Base-by-base conservation (phyloP, 1,284 basidiomycete genomes). In the Chalciporus sp. region DNA sequence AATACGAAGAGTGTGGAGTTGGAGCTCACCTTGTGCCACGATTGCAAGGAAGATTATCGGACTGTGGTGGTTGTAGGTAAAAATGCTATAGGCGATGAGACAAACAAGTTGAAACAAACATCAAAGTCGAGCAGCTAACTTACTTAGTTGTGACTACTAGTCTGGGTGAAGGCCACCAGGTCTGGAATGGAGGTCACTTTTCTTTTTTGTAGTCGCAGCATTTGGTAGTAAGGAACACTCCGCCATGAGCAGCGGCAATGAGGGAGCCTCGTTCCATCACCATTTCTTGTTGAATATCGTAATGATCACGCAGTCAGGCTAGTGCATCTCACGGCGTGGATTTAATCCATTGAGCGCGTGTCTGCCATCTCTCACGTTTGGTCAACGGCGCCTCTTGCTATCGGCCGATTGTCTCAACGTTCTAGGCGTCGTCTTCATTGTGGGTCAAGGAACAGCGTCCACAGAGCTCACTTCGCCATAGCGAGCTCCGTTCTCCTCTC, bases 201-300 rank as follows among this genome's bases (percentile, higher is more conserved):
- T n/a, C n/a, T n/a, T n/a, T n/a, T n/a, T n/a, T n/a, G n/a, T n/a
- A n/a, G n/a, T n/a, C n/a, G n/a, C n/a, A n/a, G n/a, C n/a, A n/a
- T n/a, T n/a, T n/a, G 23, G 12, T 33, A 14, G 31, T 14, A 5
- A 33, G 35, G 35, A 37, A 39, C 33, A 19, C 37, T 39, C 33
- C 33, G 12, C 47, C 45, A 35, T 56, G 51, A 29, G 51, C 49
- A 48, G 35, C 42, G 26, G 42, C 52, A 6, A 68, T 65, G 66
- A 66, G 69, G 66, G 14, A 41, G 17, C 66, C 66, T 66, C 66
- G 53, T 71, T 68, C n/a, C n/a, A n/a, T 23, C 23, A 23, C 23
- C 23, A 3, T 23, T 23, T 35, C 57, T 47, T 37, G 48, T 27
- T 47, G 35, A 29, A 55, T 66, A 35, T 57, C 64, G 58, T 65